phyloP scores from a whole-genome alignment of 2,329 filamentous ascomycete genomes.

The Exserohilum rostratum region DNA sequence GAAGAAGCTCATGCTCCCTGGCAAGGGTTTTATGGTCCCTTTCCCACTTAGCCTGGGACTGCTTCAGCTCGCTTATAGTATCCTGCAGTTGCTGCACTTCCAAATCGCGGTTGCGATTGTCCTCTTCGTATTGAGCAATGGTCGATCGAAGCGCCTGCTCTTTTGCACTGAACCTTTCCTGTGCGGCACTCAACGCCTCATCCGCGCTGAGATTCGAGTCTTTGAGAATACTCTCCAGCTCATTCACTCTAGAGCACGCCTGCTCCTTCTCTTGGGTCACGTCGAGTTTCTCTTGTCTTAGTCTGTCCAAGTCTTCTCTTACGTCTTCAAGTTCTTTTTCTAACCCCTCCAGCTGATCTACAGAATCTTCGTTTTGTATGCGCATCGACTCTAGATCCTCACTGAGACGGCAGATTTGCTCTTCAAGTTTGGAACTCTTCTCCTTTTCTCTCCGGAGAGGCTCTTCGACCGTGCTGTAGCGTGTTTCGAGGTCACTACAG shows the following conservation, averaged over 20 bases:
- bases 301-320: constrained; percentile 32
- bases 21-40: constrained; percentile 14
- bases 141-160: constrained; percentile 48
- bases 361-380: constrained; percentile 30
- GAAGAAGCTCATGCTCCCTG: constrained; percentile 41
- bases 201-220: constrained; percentile 44
- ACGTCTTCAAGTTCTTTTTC: constrained; percentile 49
- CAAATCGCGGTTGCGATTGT: constrained; percentile 10
- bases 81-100: constrained; percentile 14
- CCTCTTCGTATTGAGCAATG: constrained; percentile 25
- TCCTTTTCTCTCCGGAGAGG: constrained; percentile 57
- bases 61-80: constrained; percentile 11
- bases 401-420: constrained; percentile 40
- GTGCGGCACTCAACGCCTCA: constrained; percentile 28
- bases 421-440: constrained; percentile 42
- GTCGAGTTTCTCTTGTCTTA: constrained; percentile 43
- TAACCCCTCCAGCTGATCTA: constrained; percentile 42
- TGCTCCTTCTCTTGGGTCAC: constrained; percentile 42
- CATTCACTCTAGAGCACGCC: constrained; percentile 38
- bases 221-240: constrained; percentile 47
- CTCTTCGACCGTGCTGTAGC: constrained; percentile 61
- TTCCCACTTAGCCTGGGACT: constrained; percentile 18
- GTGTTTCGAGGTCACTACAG: constrained; percentile 62
- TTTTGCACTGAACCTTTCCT: constrained; percentile 31
- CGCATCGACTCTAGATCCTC: constrained; percentile 46